Conservation (phyloP, 2,329 filamentous ascomycete genomes). For the Metarhizium guizhouense region DNA sequence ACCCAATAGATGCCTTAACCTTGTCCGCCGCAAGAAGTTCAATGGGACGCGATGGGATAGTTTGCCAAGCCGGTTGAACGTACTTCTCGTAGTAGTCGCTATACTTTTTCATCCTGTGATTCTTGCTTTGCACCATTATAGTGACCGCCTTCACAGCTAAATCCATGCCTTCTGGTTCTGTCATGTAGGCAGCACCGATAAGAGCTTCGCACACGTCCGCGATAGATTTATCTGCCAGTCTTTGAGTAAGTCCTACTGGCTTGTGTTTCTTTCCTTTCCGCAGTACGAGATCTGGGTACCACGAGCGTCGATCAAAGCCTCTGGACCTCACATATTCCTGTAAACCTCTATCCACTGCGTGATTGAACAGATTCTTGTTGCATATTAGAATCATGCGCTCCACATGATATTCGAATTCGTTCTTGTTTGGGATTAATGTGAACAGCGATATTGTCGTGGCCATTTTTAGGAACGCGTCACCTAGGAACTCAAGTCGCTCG, state of each 20-base stretch:
- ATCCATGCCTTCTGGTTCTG: slow-evolving; percentile 36
- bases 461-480: slow-evolving; percentile 93
- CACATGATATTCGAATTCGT: slow-evolving; percentile 84
- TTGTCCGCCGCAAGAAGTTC: slow-evolving; percentile 60
- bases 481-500: slow-evolving; percentile 86
- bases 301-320: slow-evolving; percentile 70
- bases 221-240: slow-evolving; percentile 77
- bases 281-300: slow-evolving; percentile 79
- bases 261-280: slow-evolving; percentile 59
- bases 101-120: slow-evolving; percentile 63
- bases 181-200: slow-evolving; percentile 74
- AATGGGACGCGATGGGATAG: slow-evolving; percentile 47
- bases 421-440: slow-evolving; percentile 62
- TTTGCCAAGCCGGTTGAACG: slow-evolving; percentile 62
- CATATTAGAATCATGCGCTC: slow-evolving; percentile 85
- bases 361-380: slow-evolving; percentile 81
- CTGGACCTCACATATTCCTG: slow-evolving; percentile 75
- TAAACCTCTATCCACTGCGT: slow-evolving; percentile 56
- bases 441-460: slow-evolving; percentile 85
- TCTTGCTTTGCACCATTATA: slow-evolving; percentile 56
- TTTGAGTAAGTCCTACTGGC: slow-evolving; percentile 40
- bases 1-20: slow-evolving; percentile 48
- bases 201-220: slow-evolving; percentile 92
- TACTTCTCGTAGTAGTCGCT: slow-evolving; percentile 66
- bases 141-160: slow-evolving; percentile 56